Percentiles rank a stretch among this genome's conserved stretches.
Evolutionary conservation across 805 yeast genomes (phyloP).

Genomic region (Middelhovenomyces tepae): DNA sequence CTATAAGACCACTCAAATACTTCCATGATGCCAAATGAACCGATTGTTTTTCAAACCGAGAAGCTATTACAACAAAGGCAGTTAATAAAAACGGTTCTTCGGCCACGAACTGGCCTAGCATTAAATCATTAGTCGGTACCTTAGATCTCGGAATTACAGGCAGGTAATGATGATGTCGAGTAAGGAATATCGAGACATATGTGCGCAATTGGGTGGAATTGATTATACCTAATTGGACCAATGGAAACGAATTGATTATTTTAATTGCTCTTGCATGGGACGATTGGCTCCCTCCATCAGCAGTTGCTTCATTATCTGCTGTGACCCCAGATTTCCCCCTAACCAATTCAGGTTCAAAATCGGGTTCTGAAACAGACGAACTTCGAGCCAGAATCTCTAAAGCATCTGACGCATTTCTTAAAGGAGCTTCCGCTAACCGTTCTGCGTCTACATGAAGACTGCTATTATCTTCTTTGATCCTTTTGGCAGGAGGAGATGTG

Average conservation of each 20-base stretch:
- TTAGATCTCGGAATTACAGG: constrained; percentile 8
- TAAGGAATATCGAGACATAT: constrained; percentile 12
- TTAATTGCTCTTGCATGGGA: neutral
- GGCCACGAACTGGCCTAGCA: constrained; percentile 9
- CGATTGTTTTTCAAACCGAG: constrained; percentile 9
- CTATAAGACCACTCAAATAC: no score
- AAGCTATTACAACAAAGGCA: constrained; percentile 14
- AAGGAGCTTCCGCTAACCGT: no score
- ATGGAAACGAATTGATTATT: constrained; percentile 6
- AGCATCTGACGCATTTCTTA: constrained; percentile 18
- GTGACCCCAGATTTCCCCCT: no score
- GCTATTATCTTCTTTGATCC: no score
- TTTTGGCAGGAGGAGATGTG: no score
- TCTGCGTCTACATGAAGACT: no score
- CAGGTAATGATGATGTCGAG: constrained; percentile 15
- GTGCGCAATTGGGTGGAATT: constrained; percentile 13
- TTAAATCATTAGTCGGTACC: constrained; percentile 7
- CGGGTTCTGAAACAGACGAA: no score
- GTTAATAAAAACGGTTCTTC: constrained; percentile 13
- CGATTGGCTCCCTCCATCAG: no score
- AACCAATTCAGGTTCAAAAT: no score
- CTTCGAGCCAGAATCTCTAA: constrained; percentile 16
- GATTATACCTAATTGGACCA: constrained; percentile 10
- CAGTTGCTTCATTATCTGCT: no score
- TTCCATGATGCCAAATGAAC: constrained; percentile 9